Base-by-base conservation (phyloP, 1,139 yeast genomes). In the Yamadazyma sp. region DNA sequence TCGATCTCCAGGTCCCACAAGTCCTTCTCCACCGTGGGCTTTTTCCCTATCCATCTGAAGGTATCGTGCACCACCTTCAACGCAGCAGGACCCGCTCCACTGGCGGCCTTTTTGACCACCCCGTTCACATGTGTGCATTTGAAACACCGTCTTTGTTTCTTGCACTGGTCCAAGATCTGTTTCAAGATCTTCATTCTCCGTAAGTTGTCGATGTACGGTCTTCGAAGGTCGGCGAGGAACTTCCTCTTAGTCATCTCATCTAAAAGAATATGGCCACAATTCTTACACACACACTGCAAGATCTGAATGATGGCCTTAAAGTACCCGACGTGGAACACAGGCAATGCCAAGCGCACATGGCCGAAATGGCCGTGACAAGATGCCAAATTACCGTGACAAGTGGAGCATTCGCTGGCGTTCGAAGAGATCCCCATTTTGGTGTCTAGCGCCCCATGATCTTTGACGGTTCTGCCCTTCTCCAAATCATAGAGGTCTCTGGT, bases 341-440 rank as follows among this genome's bases (percentile, higher is more conserved):
- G 99, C 37, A 94, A 70, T 0, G 98, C 96, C 39, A 94, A 73
- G 51, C 88, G 79, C 48, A 94, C 80, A 57, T 94, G 96, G 32
- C 99, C 99, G 61, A 94, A 94, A 66, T 94, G 99, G 40, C 99
- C 99, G 64, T 92, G 97, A 61, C 99, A 94, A 1, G 95, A 79
- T 0, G 96, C 96, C 53, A 94, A 69, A 52, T 83, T 83, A 7
- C 98, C 98, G 52, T 82, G 89, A 66, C 99, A 94, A 0, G 98
- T 94, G 12, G 79, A 61, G 70, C 98, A 94, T 56, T 86, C 95
- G 17, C 80, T 71, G 23, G 85, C 68, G 52, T 89, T 91, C 42
- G 94, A 81, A 5, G 96, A 87, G 11, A 89, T 89, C 59, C 99
- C 99, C 97, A 94, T 88, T 42, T 77, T 75, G 24, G 92, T 76